Evolutionary conservation across 257 asterid species (phyloP).

Genomic region (Solanum peruvianum): DNA sequence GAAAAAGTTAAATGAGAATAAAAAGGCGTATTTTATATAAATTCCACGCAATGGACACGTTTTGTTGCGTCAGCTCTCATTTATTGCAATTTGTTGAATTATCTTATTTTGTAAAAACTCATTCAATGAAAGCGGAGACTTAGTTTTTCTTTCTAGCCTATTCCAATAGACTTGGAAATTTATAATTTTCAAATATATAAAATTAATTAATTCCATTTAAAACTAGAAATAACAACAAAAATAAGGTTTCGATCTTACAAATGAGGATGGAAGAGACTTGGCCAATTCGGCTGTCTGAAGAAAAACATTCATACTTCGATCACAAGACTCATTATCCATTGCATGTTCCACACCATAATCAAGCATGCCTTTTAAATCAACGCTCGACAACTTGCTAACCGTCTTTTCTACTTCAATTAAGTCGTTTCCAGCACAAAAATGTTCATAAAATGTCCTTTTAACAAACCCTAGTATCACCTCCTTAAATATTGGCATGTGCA

Average conservation of each 20-base stretch:
- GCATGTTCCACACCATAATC: constrained; percentile 86
- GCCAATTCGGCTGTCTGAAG: constrained; percentile 35
- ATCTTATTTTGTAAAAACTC: not conserved
- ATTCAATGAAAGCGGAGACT: too few species aligned
- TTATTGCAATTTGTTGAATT: not conserved
- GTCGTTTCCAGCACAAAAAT: constrained; percentile 70
- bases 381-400: constrained; percentile 20
- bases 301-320: constrained; percentile 32
- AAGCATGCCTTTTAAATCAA: constrained; percentile 58
- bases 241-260: constrained; percentile 19
- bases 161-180: not conserved
- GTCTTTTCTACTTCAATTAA: constrained; percentile 33
- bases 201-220: not conserved
- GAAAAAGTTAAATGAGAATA: not conserved
- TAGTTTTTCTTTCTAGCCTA: not conserved
- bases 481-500: constrained; percentile 23
- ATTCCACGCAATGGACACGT: not conserved
- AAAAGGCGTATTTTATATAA: not conserved
- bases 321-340: constrained; percentile 41
- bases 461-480: constrained; percentile 17
- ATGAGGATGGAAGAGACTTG: constrained; percentile 13
- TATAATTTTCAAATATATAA: not conserved
- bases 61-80: not conserved
- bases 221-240: not conserved
- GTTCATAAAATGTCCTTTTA: constrained; percentile 43